These are phyloP conservation scores for Ambrosia hybrid DNA, from an alignment of 140 eudicot genomes.

Conservation along the genomic window DNA sequence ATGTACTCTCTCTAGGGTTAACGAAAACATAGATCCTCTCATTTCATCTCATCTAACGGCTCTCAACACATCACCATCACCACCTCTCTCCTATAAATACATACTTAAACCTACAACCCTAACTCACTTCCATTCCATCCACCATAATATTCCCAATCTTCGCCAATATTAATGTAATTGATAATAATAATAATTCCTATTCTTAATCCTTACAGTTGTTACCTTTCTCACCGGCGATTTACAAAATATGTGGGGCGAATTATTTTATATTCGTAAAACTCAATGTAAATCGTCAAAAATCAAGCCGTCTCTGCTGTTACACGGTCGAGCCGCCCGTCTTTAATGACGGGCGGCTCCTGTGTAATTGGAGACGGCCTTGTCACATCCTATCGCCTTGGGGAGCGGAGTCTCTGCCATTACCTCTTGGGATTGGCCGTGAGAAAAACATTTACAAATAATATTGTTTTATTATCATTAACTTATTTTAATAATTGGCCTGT, in stretches of 20 bases:
- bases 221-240: constrained; percentile 9
- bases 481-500: constrained; percentile 28
- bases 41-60: constrained; percentile 30
- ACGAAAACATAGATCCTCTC: not conserved
- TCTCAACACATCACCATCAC: constrained; percentile 13
- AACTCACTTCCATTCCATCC: not conserved
- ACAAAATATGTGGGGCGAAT: constrained; percentile 15
- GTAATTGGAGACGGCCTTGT: constrained; percentile 31
- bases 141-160: not conserved
- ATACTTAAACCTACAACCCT: not conserved
- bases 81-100: constrained; percentile 4
- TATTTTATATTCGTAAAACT: constrained; percentile 23
- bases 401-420: constrained; percentile 48
- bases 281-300: constrained; percentile 32
- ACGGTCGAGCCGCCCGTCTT: constrained; percentile 26
- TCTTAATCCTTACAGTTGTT: too few relatives aligned
- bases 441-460: constrained; percentile 26
- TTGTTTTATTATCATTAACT: not conserved
- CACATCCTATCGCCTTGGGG: constrained; percentile 53
- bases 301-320: constrained; percentile 19
- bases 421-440: constrained; percentile 56
- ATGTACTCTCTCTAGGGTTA: not conserved
- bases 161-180: too few relatives aligned
- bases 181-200: too few relatives aligned
- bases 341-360: constrained; percentile 20